Evolutionary conservation across 495 filamentous ascomycete genomes (phyloP).

Genomic region (Penicillium angulare): DNA sequence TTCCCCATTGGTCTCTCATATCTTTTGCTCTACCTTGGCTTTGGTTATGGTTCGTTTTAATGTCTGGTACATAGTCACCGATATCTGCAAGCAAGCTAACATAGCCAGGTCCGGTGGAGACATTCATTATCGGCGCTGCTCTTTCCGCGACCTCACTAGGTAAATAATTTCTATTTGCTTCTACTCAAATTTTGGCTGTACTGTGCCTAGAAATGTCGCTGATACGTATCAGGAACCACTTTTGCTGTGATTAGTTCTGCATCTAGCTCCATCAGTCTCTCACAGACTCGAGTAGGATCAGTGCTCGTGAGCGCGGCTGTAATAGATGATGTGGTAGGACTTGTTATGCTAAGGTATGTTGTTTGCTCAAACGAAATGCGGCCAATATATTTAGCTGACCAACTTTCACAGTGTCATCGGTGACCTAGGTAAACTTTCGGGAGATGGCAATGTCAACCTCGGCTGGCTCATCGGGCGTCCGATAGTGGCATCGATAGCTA

Average conservation of each 20-base stretch:
- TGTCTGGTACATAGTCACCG: not conserved
- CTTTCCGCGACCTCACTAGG: conserved; percentile 36
- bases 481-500: conserved; percentile 54
- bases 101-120: conserved; percentile 31
- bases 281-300: conserved; percentile 32
- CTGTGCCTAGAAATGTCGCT: not conserved
- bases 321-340: conserved; percentile 78
- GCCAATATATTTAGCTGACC: not conserved
- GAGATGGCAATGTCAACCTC: conserved; percentile 29
- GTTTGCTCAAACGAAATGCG: not conserved
- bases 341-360: conserved; percentile 64
- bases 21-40: conserved; percentile 29
- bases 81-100: conserved; percentile 1
- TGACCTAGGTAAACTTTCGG: conserved; percentile 35
- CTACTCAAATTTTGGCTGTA: not conserved
- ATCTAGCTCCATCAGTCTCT: conserved; percentile 23
- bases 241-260: conserved; percentile 34
- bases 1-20: conserved; percentile 36
- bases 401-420: conserved; percentile 44
- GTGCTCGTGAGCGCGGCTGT: conserved; percentile 61
- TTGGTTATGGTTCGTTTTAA: conserved; percentile 26
- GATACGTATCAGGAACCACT: conserved; percentile 22
- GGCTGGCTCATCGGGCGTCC: conserved; percentile 51
- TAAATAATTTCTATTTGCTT: conserved; percentile 4
- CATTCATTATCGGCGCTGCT: conserved; percentile 34